These are phyloP conservation scores for Insectozyma bohioensis DNA, from an alignment of 1,139 yeast genomes.

Conservation along the genomic window DNA sequence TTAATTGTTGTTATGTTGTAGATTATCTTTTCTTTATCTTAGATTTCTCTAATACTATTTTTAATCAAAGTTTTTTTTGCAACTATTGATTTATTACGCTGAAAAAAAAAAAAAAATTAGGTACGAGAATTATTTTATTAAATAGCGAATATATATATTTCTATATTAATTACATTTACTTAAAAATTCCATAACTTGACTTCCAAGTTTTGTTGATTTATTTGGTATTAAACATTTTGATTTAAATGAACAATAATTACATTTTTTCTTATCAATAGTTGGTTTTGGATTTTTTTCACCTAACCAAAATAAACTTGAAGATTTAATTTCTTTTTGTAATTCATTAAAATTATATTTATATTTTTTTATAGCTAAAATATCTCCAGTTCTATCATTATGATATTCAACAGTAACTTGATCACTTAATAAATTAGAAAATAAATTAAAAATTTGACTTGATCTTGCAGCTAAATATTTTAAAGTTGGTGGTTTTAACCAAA, in stretches of 20 bases:
- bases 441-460: conserved; percentile 46
- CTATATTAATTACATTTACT: no score
- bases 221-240: conserved; percentile 32
- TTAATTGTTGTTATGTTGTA: no score
- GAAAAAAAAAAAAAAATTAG: no score
- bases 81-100: no score
- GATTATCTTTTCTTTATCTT: no score
- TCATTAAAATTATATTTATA: conserved; percentile 34
- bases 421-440: conserved; percentile 34
- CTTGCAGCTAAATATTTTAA: conserved; percentile 57
- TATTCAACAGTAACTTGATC: conserved; percentile 52
- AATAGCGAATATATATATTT: no score
- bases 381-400: conserved; percentile 34
- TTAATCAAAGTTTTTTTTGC: no score
- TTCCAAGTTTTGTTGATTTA: no score
- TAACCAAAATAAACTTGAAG: conserved; percentile 52
- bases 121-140: no score
- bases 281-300: conserved; percentile 49
- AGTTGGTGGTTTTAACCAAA: conserved; percentile 58
- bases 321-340: conserved; percentile 25
- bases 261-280: conserved; percentile 36
- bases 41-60: no score
- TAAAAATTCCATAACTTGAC: no score
- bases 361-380: conserved; percentile 35
- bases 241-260: conserved; percentile 55